A percentile compares a stretch with the other conserved stretches of the same genome.
phyloP scores from a whole-genome alignment of 345 rosid species.

The Salix viminalis region DNA sequence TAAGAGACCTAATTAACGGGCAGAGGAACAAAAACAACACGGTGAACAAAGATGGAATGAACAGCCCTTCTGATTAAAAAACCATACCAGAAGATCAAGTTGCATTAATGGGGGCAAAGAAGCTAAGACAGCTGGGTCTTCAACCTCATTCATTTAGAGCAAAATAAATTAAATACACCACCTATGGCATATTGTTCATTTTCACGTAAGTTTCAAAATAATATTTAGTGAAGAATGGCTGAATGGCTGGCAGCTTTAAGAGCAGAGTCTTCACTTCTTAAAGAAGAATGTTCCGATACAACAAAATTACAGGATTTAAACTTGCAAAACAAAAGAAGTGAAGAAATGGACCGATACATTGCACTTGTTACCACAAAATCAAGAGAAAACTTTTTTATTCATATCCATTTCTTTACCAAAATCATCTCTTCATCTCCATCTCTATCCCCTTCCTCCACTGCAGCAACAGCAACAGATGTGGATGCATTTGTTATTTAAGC shows the following conservation, averaged over 20 bases:
- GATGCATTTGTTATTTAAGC: constrained; percentile 32
- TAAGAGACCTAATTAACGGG: neutral
- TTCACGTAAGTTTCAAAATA: neutral
- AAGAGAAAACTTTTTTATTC: neutral
- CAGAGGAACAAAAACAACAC: neutral
- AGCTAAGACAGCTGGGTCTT: constrained; percentile 80
- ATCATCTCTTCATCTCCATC: constrained; percentile 54
- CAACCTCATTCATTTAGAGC: constrained; percentile 45
- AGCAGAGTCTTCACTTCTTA: neutral
- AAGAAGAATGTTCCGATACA: neutral
- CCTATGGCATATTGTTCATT: neutral
- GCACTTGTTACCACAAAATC: neutral
- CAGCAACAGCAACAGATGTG: constrained; percentile 38
- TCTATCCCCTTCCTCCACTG: constrained; percentile 33
- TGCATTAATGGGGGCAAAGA: constrained; percentile 87
- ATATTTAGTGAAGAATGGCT: neutral
- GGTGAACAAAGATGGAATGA: constrained; percentile 4
- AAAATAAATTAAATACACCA: constrained; percentile 9
- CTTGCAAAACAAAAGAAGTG: neutral
- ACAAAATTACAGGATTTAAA: no score
- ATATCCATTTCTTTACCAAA: constrained; percentile 7
- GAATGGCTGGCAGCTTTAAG: neutral
- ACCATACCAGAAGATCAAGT: constrained; percentile 67
- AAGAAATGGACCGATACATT: neutral
- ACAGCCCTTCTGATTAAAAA: constrained; percentile 3